A percentile compares a stretch with the other conserved stretches of the same genome.
These are phyloP conservation scores for Pittosporum tobira DNA, from an alignment of 129 eudicot species.

Conservation along the genomic window DNA sequence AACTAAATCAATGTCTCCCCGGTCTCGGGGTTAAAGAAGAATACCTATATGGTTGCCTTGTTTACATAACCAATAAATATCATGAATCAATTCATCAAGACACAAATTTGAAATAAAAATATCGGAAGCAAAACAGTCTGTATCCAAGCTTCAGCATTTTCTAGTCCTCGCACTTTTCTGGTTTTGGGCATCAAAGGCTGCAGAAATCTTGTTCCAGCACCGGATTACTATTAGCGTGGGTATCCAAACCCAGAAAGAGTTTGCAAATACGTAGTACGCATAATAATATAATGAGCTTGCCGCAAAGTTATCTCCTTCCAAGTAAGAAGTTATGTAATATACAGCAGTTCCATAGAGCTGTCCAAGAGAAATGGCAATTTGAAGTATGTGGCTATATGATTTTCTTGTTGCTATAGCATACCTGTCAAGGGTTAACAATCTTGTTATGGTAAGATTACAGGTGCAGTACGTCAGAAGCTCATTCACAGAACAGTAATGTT, in stretches of 20 bases:
- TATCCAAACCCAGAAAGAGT: slow-evolving; percentile 57
- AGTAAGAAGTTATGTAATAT: slow-evolving; percentile 54
- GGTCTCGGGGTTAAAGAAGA: no score
- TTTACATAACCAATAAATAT: neutral
- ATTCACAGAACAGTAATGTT: neutral
- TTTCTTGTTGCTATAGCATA: slow-evolving; percentile 82
- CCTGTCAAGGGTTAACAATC: slow-evolving; percentile 32
- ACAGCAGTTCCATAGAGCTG: slow-evolving; percentile 82
- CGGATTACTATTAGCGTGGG: slow-evolving; percentile 50
- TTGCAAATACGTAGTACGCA: slow-evolving; percentile 48
- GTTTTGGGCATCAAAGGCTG: slow-evolving; percentile 32
- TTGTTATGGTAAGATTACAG: neutral
- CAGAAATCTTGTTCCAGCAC: slow-evolving; percentile 85
- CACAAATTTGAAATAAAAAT: slow-evolving; percentile 9
- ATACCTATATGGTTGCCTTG: no score
- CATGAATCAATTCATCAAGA: neutral
- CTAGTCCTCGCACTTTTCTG: slow-evolving; percentile 43
- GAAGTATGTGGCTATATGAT: slow-evolving; percentile 71
- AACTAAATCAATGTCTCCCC: no score
- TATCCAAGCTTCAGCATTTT: slow-evolving; percentile 27
- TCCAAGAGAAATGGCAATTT: slow-evolving; percentile 63
- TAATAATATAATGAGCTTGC: slow-evolving; percentile 36
- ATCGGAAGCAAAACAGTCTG: neutral
- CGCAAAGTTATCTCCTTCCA: slow-evolving; percentile 85
- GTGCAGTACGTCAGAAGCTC: slow-evolving; percentile 3